Conservation (phyloP, 73 alveolate genomes). For the Paramecium caudatum region DNA sequence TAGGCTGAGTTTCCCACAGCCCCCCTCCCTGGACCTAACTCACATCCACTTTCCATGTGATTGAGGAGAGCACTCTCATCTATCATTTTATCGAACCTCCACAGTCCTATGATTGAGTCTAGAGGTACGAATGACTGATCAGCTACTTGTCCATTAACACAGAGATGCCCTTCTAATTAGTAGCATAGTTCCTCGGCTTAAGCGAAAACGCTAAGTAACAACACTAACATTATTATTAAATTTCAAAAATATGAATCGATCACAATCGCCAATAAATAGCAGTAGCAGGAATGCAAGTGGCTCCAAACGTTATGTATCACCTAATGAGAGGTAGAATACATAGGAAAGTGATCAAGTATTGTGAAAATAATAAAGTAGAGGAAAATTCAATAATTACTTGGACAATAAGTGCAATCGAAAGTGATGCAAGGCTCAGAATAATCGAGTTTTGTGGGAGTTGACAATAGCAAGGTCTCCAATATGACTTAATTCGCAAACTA, state of each 20-base stretch:
- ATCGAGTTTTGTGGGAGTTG: background rate
- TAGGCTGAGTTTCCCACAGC: conserved; percentile 66
- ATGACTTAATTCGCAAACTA: conserved; percentile 64
- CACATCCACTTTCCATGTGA: background rate
- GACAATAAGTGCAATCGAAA: too few species aligned
- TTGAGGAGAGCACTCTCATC: conserved; percentile 18
- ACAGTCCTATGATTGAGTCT: conserved; percentile 22
- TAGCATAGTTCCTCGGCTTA: conserved; percentile 34
- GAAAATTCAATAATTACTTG: too few species aligned
- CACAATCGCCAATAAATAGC: conserved; percentile 18
- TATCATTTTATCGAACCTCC: conserved; percentile 56
- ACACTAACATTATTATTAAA: conserved; percentile 9
- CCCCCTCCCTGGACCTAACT: conserved; percentile 66
- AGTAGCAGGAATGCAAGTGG: background rate
- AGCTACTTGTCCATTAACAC: conserved; percentile 19
- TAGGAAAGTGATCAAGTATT: conserved; percentile 7
- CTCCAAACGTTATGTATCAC: conserved; percentile 37
- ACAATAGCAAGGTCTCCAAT: conserved; percentile 24
- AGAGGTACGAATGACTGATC: background rate
- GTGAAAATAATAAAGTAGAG: too few species aligned
- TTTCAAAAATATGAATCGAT: conserved; percentile 11
- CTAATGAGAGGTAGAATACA: conserved; percentile 1
- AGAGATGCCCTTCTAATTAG: conserved; percentile 52
- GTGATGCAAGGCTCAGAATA: too few species aligned
- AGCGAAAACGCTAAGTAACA: background rate